Evolutionary conservation across 2,329 filamentous ascomycete species (phyloP), one percentile per base, ranked within the genome.

Genomic region (Purpureocillium takamizusanense): DNA sequence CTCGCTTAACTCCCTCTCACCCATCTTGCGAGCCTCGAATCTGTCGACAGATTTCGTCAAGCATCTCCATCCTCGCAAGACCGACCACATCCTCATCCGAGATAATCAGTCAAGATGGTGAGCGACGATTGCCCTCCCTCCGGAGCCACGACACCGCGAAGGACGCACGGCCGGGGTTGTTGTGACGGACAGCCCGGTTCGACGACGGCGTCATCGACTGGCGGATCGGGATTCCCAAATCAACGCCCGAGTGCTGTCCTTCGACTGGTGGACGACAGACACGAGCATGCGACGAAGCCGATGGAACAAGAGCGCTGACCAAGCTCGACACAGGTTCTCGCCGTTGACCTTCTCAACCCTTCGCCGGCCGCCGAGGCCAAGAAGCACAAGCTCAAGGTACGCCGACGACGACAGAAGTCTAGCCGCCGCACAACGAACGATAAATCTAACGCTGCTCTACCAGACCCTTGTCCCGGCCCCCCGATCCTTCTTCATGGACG

Each of bases 341-440:
- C 92, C 72, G 86, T 97, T 79, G 92, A 98, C 81, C 89, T 98
- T 64, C 84, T 98, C 74, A 97, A 98, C 87, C 92, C 92, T 66
- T 86, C 85, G 67, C 85, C 90, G 73, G 86, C 87, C 72, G 82
- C 90, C 70, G 92, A 98, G 85, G 88, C 88, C 65, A 87, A 88
- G 78, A 97, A 97, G 86, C 92, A 98, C 86, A 98, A 98, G 87
- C 87, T 98, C 70, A 98, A 98, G 88, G 88, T 95, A 87, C 54
- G 56, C 53, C 44, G 33, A 25, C 32, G 34, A 36, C 44, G 30
- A 44, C 44, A 39, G 31, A 43, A 30, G 15, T 25, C 29, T 15
- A 35, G 27, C 31, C 33, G 46, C 36, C 27, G 23, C 36, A 43
- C 44, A 41, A 47, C 31, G 30, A 16, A 16, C 34, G 10, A 29